Base-by-base conservation (phyloP, 495 filamentous ascomycete genomes). In the Neurospora discreta region DNA sequence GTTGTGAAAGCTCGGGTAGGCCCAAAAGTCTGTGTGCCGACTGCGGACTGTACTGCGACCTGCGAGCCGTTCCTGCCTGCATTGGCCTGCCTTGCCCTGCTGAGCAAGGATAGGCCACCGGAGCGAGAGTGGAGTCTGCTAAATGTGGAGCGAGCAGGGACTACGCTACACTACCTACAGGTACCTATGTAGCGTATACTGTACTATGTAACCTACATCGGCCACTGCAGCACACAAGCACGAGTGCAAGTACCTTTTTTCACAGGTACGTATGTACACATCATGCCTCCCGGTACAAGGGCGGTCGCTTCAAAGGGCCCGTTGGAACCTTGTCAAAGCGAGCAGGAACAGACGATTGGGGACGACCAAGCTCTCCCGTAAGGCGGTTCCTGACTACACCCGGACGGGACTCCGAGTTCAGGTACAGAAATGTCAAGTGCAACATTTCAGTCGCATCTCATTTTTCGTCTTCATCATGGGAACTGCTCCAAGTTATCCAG, bases 331-430 rank as follows among this genome's bases (percentile, higher is more conserved):
- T 26, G n/a, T 33, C 38, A 46, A 33, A 44, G 40, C 13, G 26
- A 43, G 39, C 38, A 42, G 40, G 36, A 44, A 46, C 44, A 46
- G n/a, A 46, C 1, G 20, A 10, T 52, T 52, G 41, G 68, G 69
- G 41, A 42, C 20, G n/a, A 39, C 70, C 41, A 38, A 36, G 69
- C 60, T 65, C 58, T 73, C 65, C 70, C 71, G 71, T 75, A 75
- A 71, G 72, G 74, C 72, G 71, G 75, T 76, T 65, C 71, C 73
- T 70, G 75, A 69, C 71, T 38, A 68, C 69, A 36, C 33, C 33
- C 33, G 46, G 13, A 60, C 52, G 23, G 44, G 44, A 52, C 46
- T 58, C 13, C 23, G 13, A 60, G 52, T 30, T 30, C 30, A 60
- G 52, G 52, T 30, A 60, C 52, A 30, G 52, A 60, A 60, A 60